A percentile compares a stretch with the other conserved stretches of the same genome.
phyloP scores from a whole-genome alignment of 2,329 filamentous ascomycete genomes.

The Verticillium klebahnii region DNA sequence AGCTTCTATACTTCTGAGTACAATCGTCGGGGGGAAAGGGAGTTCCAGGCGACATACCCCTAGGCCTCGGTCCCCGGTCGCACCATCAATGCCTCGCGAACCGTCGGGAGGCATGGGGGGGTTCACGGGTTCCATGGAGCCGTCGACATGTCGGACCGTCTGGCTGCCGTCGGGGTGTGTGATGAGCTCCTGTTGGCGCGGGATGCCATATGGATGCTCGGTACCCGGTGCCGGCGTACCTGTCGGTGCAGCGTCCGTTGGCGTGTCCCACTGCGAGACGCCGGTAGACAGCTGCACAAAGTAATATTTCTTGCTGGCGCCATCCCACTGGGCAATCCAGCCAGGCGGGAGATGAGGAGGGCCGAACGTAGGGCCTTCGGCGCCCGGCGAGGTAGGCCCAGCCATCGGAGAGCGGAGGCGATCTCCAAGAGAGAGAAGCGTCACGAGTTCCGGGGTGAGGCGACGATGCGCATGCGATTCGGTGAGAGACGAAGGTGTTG shows the following conservation, averaged over 20 bases:
- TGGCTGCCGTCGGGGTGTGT: slow-evolving; percentile 59
- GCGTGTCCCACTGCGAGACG: slow-evolving; percentile 69
- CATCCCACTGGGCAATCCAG: slow-evolving; percentile 69
- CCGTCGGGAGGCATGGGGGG: slow-evolving; percentile 42
- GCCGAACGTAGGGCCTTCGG: slow-evolving; percentile 54
- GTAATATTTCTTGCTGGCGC: slow-evolving; percentile 60
- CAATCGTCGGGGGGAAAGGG: background rate
- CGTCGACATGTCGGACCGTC: slow-evolving; percentile 56
- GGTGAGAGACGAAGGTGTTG: background rate
- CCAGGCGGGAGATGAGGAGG: slow-evolving; percentile 59
- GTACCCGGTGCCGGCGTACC: slow-evolving; percentile 51
- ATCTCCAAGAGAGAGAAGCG: background rate
- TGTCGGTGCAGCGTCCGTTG: slow-evolving; percentile 58
- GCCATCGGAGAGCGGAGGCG: slow-evolving; percentile 35
- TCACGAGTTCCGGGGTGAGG: background rate
- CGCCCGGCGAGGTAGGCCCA: slow-evolving; percentile 52
- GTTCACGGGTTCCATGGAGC: slow-evolving; percentile 55
- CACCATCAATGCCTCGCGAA: slow-evolving; percentile 45
- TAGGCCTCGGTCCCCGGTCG: slow-evolving; percentile 56
- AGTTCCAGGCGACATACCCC: slow-evolving; percentile 47
- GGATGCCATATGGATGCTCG: slow-evolving; percentile 61
- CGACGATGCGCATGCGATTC: background rate
- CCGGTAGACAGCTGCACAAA: slow-evolving; percentile 70
- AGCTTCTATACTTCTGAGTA: background rate
- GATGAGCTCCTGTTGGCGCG: slow-evolving; percentile 50